Evolutionary conservation across 2,329 filamentous ascomycete genomes (phyloP), one percentile per base, ranked within the genome.

Genomic region (Fusarium papillatum): DNA sequence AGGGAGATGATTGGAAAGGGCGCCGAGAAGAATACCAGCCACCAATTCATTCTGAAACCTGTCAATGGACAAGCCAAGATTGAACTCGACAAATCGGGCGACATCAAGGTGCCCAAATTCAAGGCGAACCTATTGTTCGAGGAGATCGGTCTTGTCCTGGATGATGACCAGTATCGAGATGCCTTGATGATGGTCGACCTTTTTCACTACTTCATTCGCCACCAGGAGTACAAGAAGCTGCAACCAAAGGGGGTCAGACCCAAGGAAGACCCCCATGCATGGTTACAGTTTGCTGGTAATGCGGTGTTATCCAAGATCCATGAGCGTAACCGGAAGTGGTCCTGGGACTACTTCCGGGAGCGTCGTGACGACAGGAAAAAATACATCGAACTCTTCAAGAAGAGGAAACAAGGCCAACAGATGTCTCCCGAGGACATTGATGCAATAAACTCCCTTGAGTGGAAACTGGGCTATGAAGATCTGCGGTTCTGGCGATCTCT

Each of bases 181-280:
- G 95, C 94, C 7, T 86, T 99, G 70, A 99, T 99, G 97, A 94
- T 99, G 87, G 94, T 98, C 3, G 97, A 99, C 82, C 88, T 98
- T 4, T 99, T 99, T 87, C 97, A 99, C 84, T 98, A 98, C 85
- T 99, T 98, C 83, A 94, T 98, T 78, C 93, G 96, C 38, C 97
- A 99, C 77, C 97, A 98, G 83, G 96, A 99, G 83, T 98, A 98
- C 87, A 97, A 97, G 82, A 96, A 94, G 79, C 88, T 95, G 70
- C 95, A 98, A 79, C 97, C 97, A 6, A 97, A 97, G 81, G 93
- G 89, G 1, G 90, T 93, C 69, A 90, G 90, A 0, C 94, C 95
- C 0, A 98, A 95, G 81, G 95, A 98, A 83, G 95, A 98, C 78
- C 96, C 97, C 17, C 91, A 92, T 43, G 97, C 96, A 0, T 99